phyloP scores from a whole-genome alignment of 1,284 basidiomycete genomes.

The Moniliella sp. region DNA sequence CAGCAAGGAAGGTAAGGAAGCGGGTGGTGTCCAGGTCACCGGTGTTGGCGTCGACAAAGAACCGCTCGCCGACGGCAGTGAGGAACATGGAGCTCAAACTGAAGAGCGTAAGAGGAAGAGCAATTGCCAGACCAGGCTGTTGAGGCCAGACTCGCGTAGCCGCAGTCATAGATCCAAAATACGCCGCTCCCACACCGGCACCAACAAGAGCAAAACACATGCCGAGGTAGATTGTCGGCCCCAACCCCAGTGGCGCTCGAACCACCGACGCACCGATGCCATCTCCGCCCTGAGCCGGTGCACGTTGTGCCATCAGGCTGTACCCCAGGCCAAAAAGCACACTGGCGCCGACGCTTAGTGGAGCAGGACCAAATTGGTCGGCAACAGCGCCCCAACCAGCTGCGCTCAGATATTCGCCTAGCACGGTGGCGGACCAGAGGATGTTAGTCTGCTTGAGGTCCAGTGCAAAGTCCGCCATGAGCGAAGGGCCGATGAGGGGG shows the following conservation, averaged over 20 bases:
- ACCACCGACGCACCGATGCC: no score
- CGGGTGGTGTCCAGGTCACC: slow-evolving; percentile 5
- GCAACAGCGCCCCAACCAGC: slow-evolving; percentile 4
- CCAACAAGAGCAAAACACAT: no score
- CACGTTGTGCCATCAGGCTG: slow-evolving; percentile 6
- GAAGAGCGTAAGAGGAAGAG: slow-evolving; percentile 8
- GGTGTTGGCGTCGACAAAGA: slow-evolving; percentile 6
- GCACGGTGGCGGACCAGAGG: no score
- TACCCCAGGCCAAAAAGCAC: slow-evolving; percentile 7
- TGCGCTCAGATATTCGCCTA: slow-evolving; percentile 7
- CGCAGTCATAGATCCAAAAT: slow-evolving; percentile 6
- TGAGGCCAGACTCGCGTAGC: slow-evolving; percentile 4
- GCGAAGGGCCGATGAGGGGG: no score
- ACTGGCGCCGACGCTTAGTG: slow-evolving; percentile 3
- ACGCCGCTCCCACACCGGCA: slow-evolving; percentile 7
- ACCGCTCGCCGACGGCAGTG: slow-evolving; percentile 3
- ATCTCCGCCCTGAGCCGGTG: no score
- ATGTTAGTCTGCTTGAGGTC: no score
- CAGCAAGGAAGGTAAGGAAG: slow-evolving; percentile 6
- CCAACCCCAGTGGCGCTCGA: no score
- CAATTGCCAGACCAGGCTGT: slow-evolving; percentile 6
- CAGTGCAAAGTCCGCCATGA: no score
- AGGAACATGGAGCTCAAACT: slow-evolving; percentile 7
- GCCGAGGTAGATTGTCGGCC: no score
- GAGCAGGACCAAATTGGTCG: slow-evolving; percentile 5